Evolutionary conservation across 257 asterid species (phyloP).

Genomic region (Nicotiana undulata): DNA sequence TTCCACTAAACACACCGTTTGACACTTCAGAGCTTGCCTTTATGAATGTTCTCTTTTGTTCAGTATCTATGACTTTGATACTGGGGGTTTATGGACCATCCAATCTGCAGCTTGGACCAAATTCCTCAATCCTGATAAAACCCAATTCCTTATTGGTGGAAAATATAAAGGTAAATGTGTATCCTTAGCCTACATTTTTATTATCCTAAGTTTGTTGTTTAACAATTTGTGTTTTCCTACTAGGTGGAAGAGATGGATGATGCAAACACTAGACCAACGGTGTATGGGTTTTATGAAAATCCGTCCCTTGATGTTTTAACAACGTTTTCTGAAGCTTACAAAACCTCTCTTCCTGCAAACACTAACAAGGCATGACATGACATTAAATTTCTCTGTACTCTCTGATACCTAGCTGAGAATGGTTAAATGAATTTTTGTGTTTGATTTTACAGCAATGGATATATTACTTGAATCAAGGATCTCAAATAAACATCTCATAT

Average conservation of each 20-base stretch:
- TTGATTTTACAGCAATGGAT: conserved; percentile 59
- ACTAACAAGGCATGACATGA: conserved; percentile 56
- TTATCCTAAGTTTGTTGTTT: conserved; percentile 1
- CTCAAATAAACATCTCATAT: conserved; percentile 57
- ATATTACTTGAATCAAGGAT: conserved; percentile 65
- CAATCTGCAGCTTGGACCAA: conserved; percentile 60
- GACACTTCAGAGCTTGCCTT: conserved; percentile 3
- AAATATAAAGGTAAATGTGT: conserved; percentile 49
- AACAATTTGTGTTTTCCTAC: conserved; percentile 16
- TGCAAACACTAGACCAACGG: conserved; percentile 32
- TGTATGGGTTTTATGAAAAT: conserved; percentile 46
- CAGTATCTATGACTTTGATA: conserved; percentile 54
- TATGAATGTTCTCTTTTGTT: conserved; percentile 13
- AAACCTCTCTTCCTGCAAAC: conserved; percentile 30
- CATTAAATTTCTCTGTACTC: conserved; percentile 6
- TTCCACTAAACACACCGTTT: not conserved
- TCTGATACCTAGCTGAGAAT: not conserved
- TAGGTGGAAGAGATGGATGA: conserved; percentile 51
- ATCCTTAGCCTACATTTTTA: not conserved
- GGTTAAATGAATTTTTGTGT: conserved; percentile 7
- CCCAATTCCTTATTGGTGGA: conserved; percentile 58
- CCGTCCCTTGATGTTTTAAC: conserved; percentile 52
- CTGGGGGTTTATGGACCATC: conserved; percentile 62
- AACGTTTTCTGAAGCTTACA: conserved; percentile 59
- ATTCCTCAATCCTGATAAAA: conserved; percentile 59